Evolutionary conservation across 768 basidiomycete genomes (phyloP), one percentile per base, ranked within the genome.

Genomic region (Mycena leptocephala): DNA sequence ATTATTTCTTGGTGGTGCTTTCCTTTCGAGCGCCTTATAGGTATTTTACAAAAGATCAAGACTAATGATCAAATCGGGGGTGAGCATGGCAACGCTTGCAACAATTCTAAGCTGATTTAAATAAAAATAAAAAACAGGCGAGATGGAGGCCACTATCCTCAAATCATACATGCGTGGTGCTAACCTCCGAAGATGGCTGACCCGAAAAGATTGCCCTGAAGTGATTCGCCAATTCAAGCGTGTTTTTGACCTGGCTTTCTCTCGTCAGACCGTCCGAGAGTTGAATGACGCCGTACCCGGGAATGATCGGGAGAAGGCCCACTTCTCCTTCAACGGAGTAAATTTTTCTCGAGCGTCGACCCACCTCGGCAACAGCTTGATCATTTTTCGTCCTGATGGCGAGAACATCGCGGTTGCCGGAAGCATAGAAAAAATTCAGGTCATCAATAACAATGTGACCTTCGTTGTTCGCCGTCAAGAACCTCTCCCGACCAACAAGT

Each of bases 1-100:
- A 75, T 85, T 1, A 78, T 72, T 1, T 82, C 81, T 1, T 88
- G 86, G 88, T 87, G 83, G 84, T 79, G 74, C 22, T 87, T 86
- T 72, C 84, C 84, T 0, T 87, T 86, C 67, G 84, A 88, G 70
- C 72, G 77, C 0, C 64, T 86, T 8, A 87, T 87, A 37, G 58
- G 58, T 14, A 18, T 35, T 10, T 14, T 59, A 20, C 58, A 59
- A 35, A 59, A 59, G 22, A 59, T 59, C 28, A 59, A 59, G 7
- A 59, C 58, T 1, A 59, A 59, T 35, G 58, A 59, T 59, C 58
- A 59, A 9, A 35, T 59, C 22, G 58, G 58, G 6, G 58, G 58
- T 35, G 20, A 26, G 30, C 55, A 13, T 14, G 14, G 1, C 2
- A n/a, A n/a, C 16, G 7, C 32, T 24, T 35, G n/a, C n/a, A n/a